Base-by-base conservation (phyloP, 768 basidiomycete genomes). In the Tephrocybe rancida region DNA sequence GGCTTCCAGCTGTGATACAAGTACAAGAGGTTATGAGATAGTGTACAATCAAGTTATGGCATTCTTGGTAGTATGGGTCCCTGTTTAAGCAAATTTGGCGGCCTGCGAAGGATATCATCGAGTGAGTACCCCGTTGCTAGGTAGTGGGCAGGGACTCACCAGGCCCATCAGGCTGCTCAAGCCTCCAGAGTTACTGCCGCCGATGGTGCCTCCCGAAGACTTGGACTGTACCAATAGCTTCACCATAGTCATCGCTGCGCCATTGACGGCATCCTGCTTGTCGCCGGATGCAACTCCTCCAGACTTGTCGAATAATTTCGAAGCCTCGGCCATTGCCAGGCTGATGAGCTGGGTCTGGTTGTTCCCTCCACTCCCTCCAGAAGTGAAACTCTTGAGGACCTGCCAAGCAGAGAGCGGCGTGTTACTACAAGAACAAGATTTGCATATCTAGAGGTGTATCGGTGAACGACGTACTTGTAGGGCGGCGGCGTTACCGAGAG, bases 211-310 rank as follows among this genome's bases (percentile, higher is more conserved):
- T 25, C 68, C 73, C 58, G 76, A 76, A 61, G 85, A 75, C 68
- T 87, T 85, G 37, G 80, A 83, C 64, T 89, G 84, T 5, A 91
- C 83, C 39, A 93, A 64, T 34, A 94, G 73, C 73, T 95, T 93
- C 82, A 92, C 86, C 52, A 90, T 82, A 0, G 88, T 93, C 84
- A 87, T 86, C 3, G 87, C 91, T 41, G 93, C 93, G 11, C 88
- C 81, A 53, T 89, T 91, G 63, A 95, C 84, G 8, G 86, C 86
- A 62, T 93, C 90, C 62, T 95, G 92, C 72, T 90, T 91, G 65
- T 79, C 78, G 9, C 87, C 85, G 10, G 81, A 78, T 3, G 83
- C 73, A 3, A 81, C 78, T 7, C 84, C 84, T 18, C 87, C 88
- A 22, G 81, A 77, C 57, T 79, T 71, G 61, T 92, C 90, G 60